Conservation (phyloP, 495 filamentous ascomycete species). For the Delitschia confertaspora region DNA sequence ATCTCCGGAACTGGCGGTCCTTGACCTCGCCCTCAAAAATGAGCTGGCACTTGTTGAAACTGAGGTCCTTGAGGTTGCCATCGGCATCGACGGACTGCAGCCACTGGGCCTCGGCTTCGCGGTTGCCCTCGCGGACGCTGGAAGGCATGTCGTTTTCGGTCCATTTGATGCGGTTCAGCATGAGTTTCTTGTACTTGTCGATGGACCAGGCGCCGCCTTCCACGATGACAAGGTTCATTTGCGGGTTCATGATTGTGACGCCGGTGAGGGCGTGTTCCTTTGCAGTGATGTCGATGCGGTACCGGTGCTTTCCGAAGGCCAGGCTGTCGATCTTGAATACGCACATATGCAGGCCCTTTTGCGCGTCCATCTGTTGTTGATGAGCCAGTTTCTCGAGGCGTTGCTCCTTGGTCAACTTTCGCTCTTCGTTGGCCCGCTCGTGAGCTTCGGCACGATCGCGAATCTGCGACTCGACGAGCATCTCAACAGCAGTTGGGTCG, state of each 20-base stretch:
- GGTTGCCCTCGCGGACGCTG: constrained; percentile 48
- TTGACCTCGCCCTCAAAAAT: constrained; percentile 85
- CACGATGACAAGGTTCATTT: constrained; percentile 78
- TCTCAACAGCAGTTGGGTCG: constrained; percentile 94
- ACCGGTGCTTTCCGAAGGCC: constrained; percentile 82
- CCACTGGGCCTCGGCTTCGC: constrained; percentile 58
- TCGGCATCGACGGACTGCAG: constrained; percentile 63
- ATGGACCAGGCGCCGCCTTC: constrained; percentile 80
- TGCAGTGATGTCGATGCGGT: constrained; percentile 84
- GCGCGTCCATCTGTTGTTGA: constrained; percentile 81
- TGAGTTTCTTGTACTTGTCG: constrained; percentile 75
- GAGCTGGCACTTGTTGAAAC: constrained; percentile 66
- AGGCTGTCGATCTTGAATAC: constrained; percentile 86
- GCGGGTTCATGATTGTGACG: constrained; percentile 79
- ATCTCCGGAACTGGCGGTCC: constrained; percentile 68
- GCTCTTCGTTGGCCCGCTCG: constrained; percentile 68
- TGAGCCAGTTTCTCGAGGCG: constrained; percentile 70
- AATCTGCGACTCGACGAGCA: constrained; percentile 83
- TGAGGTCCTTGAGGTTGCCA: constrained; percentile 69
- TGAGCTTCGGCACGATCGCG: constrained; percentile 72
- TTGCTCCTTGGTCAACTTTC: constrained; percentile 86
- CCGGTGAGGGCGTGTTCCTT: constrained; percentile 80
- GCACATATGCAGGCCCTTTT: constrained; percentile 69
- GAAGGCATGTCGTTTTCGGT: constrained; percentile 71
- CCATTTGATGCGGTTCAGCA: constrained; percentile 92